Percentiles rank a stretch among this genome's conserved stretches.
These are phyloP conservation scores for Diplodia corticola DNA, from an alignment of 2,329 filamentous ascomycete species.

Conservation along the genomic window DNA sequence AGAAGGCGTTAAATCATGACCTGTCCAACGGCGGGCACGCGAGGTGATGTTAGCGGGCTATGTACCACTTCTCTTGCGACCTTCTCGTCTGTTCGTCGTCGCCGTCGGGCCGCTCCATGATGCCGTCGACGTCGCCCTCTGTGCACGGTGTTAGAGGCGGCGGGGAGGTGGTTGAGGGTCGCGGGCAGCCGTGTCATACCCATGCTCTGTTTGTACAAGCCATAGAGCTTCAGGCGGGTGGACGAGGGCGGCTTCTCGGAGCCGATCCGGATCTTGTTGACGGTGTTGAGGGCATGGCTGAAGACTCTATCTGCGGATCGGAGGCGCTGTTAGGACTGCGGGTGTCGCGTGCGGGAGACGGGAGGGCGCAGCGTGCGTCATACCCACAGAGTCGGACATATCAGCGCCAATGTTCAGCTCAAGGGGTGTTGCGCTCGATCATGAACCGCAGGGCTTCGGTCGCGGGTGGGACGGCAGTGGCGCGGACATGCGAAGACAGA, in stretches of 20 bases:
- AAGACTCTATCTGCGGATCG: constrained; percentile 83
- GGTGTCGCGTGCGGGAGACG: constrained; percentile 4
- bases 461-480: background rate
- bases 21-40: background rate
- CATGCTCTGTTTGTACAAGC: constrained; percentile 98
- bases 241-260: constrained; percentile 81
- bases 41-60: constrained; percentile 26
- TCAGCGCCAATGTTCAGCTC: constrained; percentile 21
- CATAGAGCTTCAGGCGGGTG: constrained; percentile 90
- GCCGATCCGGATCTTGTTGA: constrained; percentile 96
- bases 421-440: background rate
- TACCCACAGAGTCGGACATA: constrained; percentile 25
- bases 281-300: constrained; percentile 96
- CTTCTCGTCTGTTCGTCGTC: constrained; percentile 52
- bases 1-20: constrained; percentile 21
- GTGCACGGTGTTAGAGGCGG: constrained; percentile 19
- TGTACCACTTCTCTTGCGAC: constrained; percentile 67
- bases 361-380: background rate
- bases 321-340: background rate
- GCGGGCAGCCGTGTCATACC: constrained; percentile 43
- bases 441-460: constrained; percentile 5
- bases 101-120: constrained; percentile 77
- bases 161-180: background rate
- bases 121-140: constrained; percentile 92
- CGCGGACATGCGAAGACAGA: constrained; percentile 6